Evolutionary conservation across 371 early-diverging fungal genomes (phyloP), one percentile per base, ranked within the genome.

Genomic region (Haplosporangium sp.): DNA sequence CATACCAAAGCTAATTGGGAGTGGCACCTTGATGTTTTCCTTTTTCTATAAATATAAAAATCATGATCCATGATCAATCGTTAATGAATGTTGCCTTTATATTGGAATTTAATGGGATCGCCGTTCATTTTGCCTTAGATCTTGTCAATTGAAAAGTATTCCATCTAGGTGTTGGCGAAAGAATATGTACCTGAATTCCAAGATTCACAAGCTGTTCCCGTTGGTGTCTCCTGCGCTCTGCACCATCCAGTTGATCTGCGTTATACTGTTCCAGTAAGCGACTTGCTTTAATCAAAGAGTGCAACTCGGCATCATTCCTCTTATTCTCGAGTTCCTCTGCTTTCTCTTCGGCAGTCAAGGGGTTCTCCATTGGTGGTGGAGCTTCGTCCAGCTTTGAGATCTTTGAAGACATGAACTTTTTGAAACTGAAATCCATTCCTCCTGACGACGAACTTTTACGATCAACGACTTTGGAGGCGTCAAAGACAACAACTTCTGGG

Each of bases 331-430:
- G 39, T 44, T 78, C 79, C 47, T 78, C 79, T 2, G 61, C 74
- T 53, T 78, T 78, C 45, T 78, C 79, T 34, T 78, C 62, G 0
- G 73, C 79, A 2, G 79, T 78, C 65, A 78, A 45, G 0, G 79
- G 79, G 15, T 73, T 69, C 71, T 78, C 70, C 64, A 73, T 63
- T 0, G 79, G 79, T 44, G 74, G 59, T 0, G 74, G 79, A 0
- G 67, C 79, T 42, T 78, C 79, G 57, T 78, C 79, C 57, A 78
- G 57, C 39, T 78, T 78, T 5, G 73, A 73, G 50, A 78, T 78
- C 68, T 78, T 78, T 20, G 79, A 78, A 1, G 79, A 78, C 79
- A 78, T 78, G 58, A 78, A 78, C 56, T 73, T 78, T 57, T 78
- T 78, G 48, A 78, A 78, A 45, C 34, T 67, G 60, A 78, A 78